Evolutionary conservation across 2,329 filamentous ascomycete genomes (phyloP).

Genomic region (Massarina eburnea): DNA sequence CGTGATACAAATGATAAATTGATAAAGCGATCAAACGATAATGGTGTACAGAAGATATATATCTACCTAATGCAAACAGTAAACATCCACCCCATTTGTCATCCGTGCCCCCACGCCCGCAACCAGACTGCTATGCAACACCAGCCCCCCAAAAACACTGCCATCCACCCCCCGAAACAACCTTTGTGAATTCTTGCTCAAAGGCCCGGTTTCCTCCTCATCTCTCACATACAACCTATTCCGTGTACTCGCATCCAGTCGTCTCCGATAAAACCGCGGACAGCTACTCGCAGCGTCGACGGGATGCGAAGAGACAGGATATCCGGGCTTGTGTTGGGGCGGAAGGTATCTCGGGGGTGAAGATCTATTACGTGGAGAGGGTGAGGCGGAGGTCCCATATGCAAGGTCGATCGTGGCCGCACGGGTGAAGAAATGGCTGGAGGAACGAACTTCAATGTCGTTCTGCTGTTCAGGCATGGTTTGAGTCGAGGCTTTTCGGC

Average conservation of each 20-base stretch:
- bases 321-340: constrained; percentile 10
- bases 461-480: constrained; percentile 10
- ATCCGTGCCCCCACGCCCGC: constrained; percentile 19
- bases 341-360: too few relatives aligned
- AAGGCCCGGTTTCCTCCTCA: constrained; percentile 9
- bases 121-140: constrained; percentile 23
- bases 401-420: constrained; percentile 19
- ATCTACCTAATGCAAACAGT: constrained; percentile 23
- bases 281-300: constrained; percentile 11
- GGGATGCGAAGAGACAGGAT: constrained; percentile 11
- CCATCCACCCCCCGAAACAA: constrained; percentile 21
- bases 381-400: constrained; percentile 3
- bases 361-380: constrained; percentile 7
- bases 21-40: constrained; percentile 3
- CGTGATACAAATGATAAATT: constrained; percentile 5
- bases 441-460: constrained; percentile 13
- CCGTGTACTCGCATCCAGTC: constrained; percentile 25
- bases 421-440: constrained; percentile 16
- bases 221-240: constrained; percentile 26
- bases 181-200: constrained; percentile 18
- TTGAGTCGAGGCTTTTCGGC: constrained; percentile 20
- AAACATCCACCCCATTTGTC: constrained; percentile 29
- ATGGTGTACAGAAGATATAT: too few relatives aligned
- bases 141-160: constrained; percentile 21
- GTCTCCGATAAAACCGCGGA: constrained; percentile 23